Base-by-base conservation (phyloP, 176 grass and related monocot genomes). In the Musa troglodytarum region DNA sequence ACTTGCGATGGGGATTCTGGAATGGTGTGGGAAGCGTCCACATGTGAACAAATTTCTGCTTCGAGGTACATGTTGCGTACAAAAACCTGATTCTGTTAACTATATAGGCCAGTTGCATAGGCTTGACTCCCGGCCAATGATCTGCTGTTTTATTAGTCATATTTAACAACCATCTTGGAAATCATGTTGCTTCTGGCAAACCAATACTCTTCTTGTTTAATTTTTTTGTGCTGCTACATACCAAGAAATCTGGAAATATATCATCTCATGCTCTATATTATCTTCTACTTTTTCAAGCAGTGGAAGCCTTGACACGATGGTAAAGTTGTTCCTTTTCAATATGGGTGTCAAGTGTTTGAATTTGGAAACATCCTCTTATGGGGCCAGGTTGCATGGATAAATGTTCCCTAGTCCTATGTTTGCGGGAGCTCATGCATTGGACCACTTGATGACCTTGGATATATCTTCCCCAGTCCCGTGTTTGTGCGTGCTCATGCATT, bases 21-120 rank as follows among this genome's bases (percentile, higher is more conserved):
- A 22, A 21, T 10, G 17, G 77, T 43, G 62, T 1, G 49, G 8
- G 52, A 74, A 76, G 74, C 20, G 17, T 74, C 69, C 14, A 73
- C 71, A 80, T 62, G 68, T 78, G 63, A 51, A 55, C 78, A 79
- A 50, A 65, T 65, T 24, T 77, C 29, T 70, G 54, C 64, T 10
- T 54, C 68, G 16, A 54, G 64, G 82, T 87, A 75, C 49, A 65
- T 54, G 79, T 10, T 25, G 10, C 1, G 52, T 75, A 71, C 55
- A n/a, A 43, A 16, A 19, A 56, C 9, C 58, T 64, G 20, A 73
- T 72, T 68, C 8, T 50, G 26, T 34, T 81, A 13, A 10, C 14
- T 34, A 43, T 43, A 43, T 43, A 43, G 34, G 34, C 4, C 3
- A 43, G 34, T 43, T 43, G 34, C 34, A 43, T 6, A 43, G 34